Evolutionary conservation across 805 yeast genomes (phyloP).

Genomic region (Saturnispora besseyi): DNA sequence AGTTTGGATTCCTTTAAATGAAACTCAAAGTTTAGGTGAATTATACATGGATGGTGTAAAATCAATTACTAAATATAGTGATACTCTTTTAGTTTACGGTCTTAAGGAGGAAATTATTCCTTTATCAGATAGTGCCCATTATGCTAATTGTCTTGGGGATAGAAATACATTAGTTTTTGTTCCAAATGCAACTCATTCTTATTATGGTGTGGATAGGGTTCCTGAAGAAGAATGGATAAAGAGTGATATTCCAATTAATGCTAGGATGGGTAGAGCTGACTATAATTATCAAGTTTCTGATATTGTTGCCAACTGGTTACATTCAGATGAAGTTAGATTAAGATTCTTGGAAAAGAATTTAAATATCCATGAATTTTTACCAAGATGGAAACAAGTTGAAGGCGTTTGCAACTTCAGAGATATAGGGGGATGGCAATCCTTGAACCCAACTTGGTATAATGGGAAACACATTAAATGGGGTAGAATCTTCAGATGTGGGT

Average conservation of each 20-base stretch:
- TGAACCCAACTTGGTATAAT: slow-evolving; percentile 14
- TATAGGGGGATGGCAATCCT: slow-evolving; percentile 64
- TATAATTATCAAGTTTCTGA: slow-evolving; percentile 48
- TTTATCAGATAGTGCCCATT: slow-evolving; percentile 47
- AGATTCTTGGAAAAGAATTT: slow-evolving; percentile 38
- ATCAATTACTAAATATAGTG: slow-evolving; percentile 34
- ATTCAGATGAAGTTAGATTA: slow-evolving; percentile 33
- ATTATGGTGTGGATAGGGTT: slow-evolving; percentile 41
- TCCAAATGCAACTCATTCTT: slow-evolving; percentile 74
- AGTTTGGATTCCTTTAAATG: slow-evolving; percentile 38
- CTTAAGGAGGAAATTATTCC: slow-evolving; percentile 59
- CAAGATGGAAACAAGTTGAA: slow-evolving; percentile 55
- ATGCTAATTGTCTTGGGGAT: slow-evolving; percentile 46
- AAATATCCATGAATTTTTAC: slow-evolving; percentile 29
- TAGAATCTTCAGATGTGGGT: slow-evolving; percentile 55
- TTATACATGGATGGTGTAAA: slow-evolving; percentile 33
- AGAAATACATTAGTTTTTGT: slow-evolving; percentile 53
- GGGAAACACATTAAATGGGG: slow-evolving; percentile 42
- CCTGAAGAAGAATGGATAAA: slow-evolving; percentile 25
- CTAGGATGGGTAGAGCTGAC: slow-evolving; percentile 35
- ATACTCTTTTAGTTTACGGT: slow-evolving; percentile 63
- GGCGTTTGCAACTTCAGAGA: slow-evolving; percentile 73
- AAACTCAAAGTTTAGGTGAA: slow-evolving; percentile 40
- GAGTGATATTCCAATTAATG: slow-evolving; percentile 26
- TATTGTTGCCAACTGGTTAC: slow-evolving; percentile 39